Evolutionary conservation across 108 stramenopile species (phyloP).

Genomic region (Nitzschia palea): DNA sequence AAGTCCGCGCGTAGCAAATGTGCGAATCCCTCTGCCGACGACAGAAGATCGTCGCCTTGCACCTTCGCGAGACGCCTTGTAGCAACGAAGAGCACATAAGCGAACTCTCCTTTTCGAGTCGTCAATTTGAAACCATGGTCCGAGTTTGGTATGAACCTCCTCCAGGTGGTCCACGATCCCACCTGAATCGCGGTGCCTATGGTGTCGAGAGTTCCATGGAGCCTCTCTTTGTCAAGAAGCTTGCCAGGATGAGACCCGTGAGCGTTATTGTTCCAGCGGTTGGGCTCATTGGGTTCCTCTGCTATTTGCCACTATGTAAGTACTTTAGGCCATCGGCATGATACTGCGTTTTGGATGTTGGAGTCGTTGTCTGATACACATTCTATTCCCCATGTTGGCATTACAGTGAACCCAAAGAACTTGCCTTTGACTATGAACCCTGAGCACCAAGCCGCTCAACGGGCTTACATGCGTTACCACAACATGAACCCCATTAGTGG

Average conservation of each 20-base stretch:
- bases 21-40: no score
- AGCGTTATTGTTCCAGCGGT: constrained; percentile 49
- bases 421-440: constrained; percentile 81
- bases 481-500: constrained; percentile 92
- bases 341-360: not conserved
- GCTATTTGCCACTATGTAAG: constrained; percentile 78
- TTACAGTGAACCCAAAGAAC: constrained; percentile 38
- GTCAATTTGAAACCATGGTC: no score
- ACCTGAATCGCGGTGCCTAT: constrained; percentile 77
- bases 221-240: constrained; percentile 48
- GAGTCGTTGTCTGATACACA: not conserved
- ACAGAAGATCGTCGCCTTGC: no score
- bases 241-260: constrained; percentile 55
- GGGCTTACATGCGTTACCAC: constrained; percentile 93
- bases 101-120: no score
- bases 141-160: constrained; percentile 83
- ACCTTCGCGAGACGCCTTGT: no score
- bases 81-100: no score
- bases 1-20: no score
- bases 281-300: constrained; percentile 38
- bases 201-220: constrained; percentile 25
- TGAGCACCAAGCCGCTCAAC: constrained; percentile 80
- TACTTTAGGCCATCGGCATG: no score
- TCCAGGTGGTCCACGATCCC: constrained; percentile 69
- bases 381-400: not conserved